A percentile compares a stretch with the other conserved stretches of the same genome.
Evolutionary conservation across 371 early-diverging fungal species (phyloP).

Genomic region (Mucor saturninus): DNA sequence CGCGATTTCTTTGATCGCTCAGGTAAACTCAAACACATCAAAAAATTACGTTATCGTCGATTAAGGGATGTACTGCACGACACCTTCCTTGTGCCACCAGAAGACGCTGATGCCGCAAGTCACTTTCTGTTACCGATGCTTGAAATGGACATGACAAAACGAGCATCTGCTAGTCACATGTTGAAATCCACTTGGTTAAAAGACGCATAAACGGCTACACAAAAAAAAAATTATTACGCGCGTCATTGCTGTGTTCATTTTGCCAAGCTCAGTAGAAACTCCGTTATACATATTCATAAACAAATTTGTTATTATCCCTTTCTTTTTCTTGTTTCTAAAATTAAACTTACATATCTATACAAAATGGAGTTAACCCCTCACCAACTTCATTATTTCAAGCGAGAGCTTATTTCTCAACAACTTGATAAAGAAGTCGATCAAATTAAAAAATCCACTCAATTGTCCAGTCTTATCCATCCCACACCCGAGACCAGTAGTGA

Average conservation of each 20-base stretch:
- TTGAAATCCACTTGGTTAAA: slow-evolving; percentile 64
- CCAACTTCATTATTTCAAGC: slow-evolving; percentile 32
- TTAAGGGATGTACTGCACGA: slow-evolving; percentile 84
- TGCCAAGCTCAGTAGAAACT: slow-evolving; percentile 11
- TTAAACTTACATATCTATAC: neutral
- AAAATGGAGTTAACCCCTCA: slow-evolving; percentile 27
- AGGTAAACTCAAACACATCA: slow-evolving; percentile 85
- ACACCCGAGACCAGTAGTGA: neutral
- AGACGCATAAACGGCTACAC: slow-evolving; percentile 5
- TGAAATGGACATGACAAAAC: slow-evolving; percentile 65
- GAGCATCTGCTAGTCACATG: slow-evolving; percentile 63
- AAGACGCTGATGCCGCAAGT: slow-evolving; percentile 62
- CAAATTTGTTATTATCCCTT: no score
- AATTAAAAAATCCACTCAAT: slow-evolving; percentile 4
- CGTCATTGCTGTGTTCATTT: neutral
- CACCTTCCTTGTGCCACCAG: slow-evolving; percentile 70
- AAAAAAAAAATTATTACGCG: neutral
- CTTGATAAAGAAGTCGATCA: slow-evolving; percentile 17
- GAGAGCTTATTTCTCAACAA: slow-evolving; percentile 30
- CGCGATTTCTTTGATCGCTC: slow-evolving; percentile 80
- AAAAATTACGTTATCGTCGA: slow-evolving; percentile 81
- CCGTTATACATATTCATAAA: neutral
- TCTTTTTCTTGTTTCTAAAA: slow-evolving; percentile 1
- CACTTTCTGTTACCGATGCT: slow-evolving; percentile 78
- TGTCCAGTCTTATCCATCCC: slow-evolving; percentile 6